Conservation (phyloP, 2,329 filamentous ascomycete species). For the Verticillium klebahnii region DNA sequence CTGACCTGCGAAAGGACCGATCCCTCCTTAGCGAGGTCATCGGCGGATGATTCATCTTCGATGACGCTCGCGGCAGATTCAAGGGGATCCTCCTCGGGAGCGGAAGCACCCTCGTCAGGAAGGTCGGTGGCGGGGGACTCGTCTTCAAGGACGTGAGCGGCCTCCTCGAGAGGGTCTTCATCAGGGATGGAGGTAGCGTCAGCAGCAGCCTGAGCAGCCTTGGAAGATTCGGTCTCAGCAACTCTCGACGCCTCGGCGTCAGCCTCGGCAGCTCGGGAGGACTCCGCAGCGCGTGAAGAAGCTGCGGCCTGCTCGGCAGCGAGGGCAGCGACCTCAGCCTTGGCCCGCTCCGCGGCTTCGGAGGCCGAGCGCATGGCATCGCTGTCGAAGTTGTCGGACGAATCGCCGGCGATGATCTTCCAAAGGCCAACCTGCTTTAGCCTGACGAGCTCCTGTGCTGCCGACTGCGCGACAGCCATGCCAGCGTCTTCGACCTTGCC, state of each 20-base stretch:
- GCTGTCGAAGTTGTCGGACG: constrained; percentile 72
- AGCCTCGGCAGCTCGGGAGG: constrained; percentile 9
- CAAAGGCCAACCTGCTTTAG: constrained; percentile 80
- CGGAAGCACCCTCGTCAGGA: constrained; percentile 1
- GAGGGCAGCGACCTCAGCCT: constrained; percentile 22
- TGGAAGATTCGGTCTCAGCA: constrained; percentile 13
- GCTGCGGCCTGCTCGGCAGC: constrained; percentile 12
- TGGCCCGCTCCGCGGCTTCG: constrained; percentile 34
- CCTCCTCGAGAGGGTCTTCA: constrained; percentile 11
- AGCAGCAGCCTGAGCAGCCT: constrained; percentile 8
- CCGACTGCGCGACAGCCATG: constrained; percentile 73
- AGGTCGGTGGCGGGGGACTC: constrained; percentile 8
- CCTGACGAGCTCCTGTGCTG: constrained; percentile 73
- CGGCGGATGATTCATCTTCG: constrained; percentile 11
- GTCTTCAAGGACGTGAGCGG: constrained; percentile 8
- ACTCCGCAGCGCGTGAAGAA: constrained; percentile 9
- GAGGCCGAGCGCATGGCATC: constrained; percentile 57
- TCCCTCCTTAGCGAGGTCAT: background rate
- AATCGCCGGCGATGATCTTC: constrained; percentile 75
- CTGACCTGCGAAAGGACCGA: background rate
- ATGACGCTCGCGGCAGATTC: constrained; percentile 11
- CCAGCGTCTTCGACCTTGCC: constrained; percentile 69
- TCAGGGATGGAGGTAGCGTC: constrained; percentile 4
- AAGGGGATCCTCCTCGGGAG: constrained; percentile 12
- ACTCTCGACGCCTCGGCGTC: constrained; percentile 9